Conservation (phyloP, 371 early-diverging fungal species). For the Syncephalastrum contaminatum region DNA sequence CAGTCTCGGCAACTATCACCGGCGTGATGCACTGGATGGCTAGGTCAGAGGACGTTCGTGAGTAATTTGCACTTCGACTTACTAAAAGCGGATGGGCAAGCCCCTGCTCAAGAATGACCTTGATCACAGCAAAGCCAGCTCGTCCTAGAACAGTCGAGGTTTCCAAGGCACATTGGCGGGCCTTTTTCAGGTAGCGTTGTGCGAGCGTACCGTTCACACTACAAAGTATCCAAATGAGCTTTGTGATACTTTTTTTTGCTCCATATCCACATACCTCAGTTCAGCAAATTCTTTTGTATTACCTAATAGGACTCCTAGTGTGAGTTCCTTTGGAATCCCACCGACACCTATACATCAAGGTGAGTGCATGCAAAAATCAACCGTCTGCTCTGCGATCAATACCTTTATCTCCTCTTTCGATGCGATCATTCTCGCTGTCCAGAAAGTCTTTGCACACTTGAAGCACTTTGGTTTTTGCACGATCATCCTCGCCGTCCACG, state of each 20-base stretch:
- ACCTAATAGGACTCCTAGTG: constrained; percentile 55
- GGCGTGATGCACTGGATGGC: constrained; percentile 70
- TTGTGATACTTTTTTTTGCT: background rate
- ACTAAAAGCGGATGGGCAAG: constrained; percentile 84
- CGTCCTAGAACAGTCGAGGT: constrained; percentile 45
- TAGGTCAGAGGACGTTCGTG: background rate
- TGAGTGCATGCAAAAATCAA: no score
- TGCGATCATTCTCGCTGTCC: constrained; percentile 55
- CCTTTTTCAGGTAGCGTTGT: constrained; percentile 75
- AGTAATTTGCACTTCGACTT: constrained; percentile 9
- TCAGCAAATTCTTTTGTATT: constrained; percentile 81
- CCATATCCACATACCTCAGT: constrained; percentile 42
- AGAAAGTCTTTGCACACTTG: constrained; percentile 71
- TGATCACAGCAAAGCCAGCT: constrained; percentile 77
- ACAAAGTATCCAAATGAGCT: no score
- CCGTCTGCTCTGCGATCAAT: background rate
- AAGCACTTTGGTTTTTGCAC: constrained; percentile 68
- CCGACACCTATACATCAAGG: background rate
- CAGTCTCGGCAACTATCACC: constrained; percentile 82
- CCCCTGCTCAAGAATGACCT: constrained; percentile 78
- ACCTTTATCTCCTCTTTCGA: constrained; percentile 42
- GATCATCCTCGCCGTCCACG: constrained; percentile 48
- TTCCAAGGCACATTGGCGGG: constrained; percentile 69
- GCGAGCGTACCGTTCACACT: constrained; percentile 79
- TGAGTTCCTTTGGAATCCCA: background rate